phyloP scores from a whole-genome alignment of 805 yeast genomes.

The Blastobotrys attinorum region DNA sequence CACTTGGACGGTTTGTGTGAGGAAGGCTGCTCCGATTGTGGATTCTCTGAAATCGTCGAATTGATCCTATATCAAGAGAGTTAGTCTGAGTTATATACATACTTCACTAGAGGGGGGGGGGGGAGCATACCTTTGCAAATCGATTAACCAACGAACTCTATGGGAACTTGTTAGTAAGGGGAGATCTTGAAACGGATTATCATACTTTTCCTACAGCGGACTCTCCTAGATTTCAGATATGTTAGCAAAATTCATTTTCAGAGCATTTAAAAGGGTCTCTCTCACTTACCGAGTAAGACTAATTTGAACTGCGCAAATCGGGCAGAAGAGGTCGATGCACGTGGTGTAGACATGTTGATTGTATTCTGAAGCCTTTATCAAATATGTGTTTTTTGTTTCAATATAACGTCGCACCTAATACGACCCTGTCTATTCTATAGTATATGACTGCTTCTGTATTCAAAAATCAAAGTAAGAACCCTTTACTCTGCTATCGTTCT shows the following conservation, averaged over 20 bases:
- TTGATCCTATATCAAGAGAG: constrained; percentile 31
- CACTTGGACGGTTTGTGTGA: constrained; percentile 64
- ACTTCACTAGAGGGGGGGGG: too few relatives aligned
- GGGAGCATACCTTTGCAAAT: constrained; percentile 45
- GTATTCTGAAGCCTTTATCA: too few relatives aligned
- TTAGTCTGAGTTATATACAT: too few relatives aligned
- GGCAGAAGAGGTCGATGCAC: constrained; percentile 25
- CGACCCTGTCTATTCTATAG: background rate
- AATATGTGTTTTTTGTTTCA: too few relatives aligned
- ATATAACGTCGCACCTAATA: too few relatives aligned
- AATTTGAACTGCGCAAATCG: constrained; percentile 52
- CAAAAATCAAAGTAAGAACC: background rate
- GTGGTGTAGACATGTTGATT: constrained; percentile 15
- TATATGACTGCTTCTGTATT: background rate
- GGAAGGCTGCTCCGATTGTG: constrained; percentile 98
- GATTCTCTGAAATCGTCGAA: constrained; percentile 80
- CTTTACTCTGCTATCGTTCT: too few relatives aligned
- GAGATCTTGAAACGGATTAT: too few relatives aligned
- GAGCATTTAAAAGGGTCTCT: too few relatives aligned
- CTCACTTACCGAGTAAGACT: constrained; percentile 51
- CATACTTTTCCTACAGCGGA: constrained; percentile 70
- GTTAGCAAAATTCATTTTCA: too few relatives aligned
- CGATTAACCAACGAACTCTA: constrained; percentile 75
- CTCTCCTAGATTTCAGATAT: constrained; percentile 38
- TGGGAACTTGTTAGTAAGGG: background rate